These are phyloP conservation scores for Suillus weaverae DNA, from an alignment of 768 basidiomycete genomes.

Conservation along the genomic window DNA sequence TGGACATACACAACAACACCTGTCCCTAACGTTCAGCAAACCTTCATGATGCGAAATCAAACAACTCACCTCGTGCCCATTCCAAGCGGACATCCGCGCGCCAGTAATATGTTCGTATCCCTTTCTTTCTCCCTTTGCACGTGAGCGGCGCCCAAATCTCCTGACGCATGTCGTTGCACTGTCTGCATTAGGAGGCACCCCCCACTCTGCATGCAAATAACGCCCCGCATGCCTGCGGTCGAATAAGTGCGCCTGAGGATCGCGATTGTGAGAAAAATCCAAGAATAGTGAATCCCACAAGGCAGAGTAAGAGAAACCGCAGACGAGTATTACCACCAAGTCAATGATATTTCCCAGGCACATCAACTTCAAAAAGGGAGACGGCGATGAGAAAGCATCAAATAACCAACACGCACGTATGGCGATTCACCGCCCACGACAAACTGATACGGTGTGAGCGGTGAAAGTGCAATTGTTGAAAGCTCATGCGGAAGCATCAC, in stretches of 20 bases:
- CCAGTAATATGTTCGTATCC: slow-evolving; percentile 71
- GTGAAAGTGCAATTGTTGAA: slow-evolving; percentile 73
- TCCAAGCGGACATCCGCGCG: slow-evolving; percentile 64
- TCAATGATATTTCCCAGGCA: background rate
- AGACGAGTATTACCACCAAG: background rate
- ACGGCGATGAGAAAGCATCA: background rate
- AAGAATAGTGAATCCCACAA: slow-evolving; percentile 6
- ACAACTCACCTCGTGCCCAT: slow-evolving; percentile 69
- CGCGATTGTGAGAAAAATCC: background rate
- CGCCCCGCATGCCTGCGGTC: slow-evolving; percentile 76
- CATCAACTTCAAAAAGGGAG: background rate
- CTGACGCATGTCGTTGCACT: slow-evolving; percentile 78
- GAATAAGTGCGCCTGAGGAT: slow-evolving; percentile 48
- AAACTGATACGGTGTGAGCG: slow-evolving; percentile 79
- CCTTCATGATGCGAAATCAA: background rate
- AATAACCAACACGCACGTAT: slow-evolving; percentile 50
- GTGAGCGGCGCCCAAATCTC: slow-evolving; percentile 60
- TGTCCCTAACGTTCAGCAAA: slow-evolving; percentile 23
- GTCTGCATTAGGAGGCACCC: slow-evolving; percentile 46
- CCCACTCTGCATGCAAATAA: slow-evolving; percentile 68
- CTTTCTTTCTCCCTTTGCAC: slow-evolving; percentile 34
- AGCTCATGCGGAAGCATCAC: slow-evolving; percentile 64
- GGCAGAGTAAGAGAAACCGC: background rate
- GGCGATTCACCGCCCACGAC: slow-evolving; percentile 82
- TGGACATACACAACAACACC: slow-evolving; percentile 63